phyloP scores from a whole-genome alignment of 306 rosid species.

The Quercus robur region DNA sequence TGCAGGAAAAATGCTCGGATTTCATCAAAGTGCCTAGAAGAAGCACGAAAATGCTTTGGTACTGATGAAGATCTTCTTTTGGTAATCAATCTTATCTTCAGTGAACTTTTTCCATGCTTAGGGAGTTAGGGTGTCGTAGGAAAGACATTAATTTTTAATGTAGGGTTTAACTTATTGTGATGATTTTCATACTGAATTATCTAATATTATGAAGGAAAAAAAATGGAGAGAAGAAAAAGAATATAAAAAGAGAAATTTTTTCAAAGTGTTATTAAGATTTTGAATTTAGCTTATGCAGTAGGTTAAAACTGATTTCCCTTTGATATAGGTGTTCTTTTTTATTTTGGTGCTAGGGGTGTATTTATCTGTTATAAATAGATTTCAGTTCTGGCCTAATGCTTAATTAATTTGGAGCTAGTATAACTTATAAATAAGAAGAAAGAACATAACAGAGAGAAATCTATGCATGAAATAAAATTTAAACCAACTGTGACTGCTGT shows the following conservation, averaged over 20 bases:
- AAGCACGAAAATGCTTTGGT: conserved; percentile 90
- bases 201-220: background rate
- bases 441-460: background rate
- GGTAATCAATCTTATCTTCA: conserved; percentile 40
- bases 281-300: background rate
- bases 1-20: conserved; percentile 75
- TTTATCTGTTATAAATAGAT: background rate
- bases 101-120: conserved; percentile 10
- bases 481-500: background rate
- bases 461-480: background rate
- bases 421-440: background rate
- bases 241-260: no score
- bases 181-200: background rate
- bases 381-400: background rate
- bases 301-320: background rate
- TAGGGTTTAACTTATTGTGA: background rate
- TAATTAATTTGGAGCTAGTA: background rate
- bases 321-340: background rate
- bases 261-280: background rate
- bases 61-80: conserved; percentile 95
- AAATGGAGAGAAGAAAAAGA: no score
- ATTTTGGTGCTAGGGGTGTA: background rate
- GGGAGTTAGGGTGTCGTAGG: background rate
- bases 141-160: background rate
- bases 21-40: conserved; percentile 73